A percentile compares a stretch with the other conserved stretches of the same genome.
Conservation (phyloP, 371 early-diverging fungal species). For the Sporodiniella umbellata region DNA sequence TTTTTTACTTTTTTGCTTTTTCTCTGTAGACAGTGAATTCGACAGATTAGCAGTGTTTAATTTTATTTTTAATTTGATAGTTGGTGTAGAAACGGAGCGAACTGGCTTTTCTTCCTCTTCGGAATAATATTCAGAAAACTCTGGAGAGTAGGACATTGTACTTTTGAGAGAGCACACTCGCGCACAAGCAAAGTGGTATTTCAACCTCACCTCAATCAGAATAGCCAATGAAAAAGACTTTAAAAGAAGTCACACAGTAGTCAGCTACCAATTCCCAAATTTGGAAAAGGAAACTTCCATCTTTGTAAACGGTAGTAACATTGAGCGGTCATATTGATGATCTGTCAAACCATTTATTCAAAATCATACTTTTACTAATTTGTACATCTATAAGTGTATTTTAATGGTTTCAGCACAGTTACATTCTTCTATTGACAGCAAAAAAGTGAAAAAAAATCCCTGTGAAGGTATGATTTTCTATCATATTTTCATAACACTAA, state of each 20-base stretch:
- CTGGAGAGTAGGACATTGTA: constrained; percentile 31
- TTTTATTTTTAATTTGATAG: constrained; percentile 36
- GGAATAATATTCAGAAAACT: constrained; percentile 27
- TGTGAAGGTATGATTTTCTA: background rate
- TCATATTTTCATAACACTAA: background rate
- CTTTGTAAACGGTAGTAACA: background rate
- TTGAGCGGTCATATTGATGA: background rate
- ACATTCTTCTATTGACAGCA: background rate
- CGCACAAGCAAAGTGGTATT: background rate
- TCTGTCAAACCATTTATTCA: background rate
- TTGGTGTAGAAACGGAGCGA: constrained; percentile 19
- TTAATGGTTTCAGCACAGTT: background rate
- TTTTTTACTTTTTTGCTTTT: constrained; percentile 38
- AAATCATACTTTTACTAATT: background rate
- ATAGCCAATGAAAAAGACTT: background rate
- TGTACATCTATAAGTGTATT: too few species aligned
- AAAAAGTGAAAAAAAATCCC: background rate
- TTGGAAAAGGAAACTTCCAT: background rate
- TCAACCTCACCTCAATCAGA: background rate
- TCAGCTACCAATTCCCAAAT: too few species aligned
- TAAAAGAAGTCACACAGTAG: background rate
- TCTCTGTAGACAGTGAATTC: constrained; percentile 7
- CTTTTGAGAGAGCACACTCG: background rate
- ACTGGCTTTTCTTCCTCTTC: constrained; percentile 11
- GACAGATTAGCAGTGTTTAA: constrained; percentile 26